Evolutionary conservation across 345 rosid genomes (phyloP).

Genomic region (Murraya paniculata): DNA sequence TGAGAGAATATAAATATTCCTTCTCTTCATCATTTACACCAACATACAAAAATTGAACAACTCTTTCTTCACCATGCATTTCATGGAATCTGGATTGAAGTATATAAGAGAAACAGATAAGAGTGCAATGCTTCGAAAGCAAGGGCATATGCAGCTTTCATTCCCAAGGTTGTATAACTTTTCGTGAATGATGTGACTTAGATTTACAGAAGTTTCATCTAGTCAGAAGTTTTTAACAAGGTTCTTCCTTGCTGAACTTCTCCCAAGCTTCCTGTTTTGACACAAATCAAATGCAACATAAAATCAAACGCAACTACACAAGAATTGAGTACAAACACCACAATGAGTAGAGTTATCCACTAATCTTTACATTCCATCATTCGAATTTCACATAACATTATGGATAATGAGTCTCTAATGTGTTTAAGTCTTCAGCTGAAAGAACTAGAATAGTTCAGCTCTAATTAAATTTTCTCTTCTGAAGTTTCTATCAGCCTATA

Average conservation of each 20-base stretch:
- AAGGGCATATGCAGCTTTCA: neutral
- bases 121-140: neutral
- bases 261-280: constrained; percentile 58
- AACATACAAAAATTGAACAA: neutral
- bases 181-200: neutral
- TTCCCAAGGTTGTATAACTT: neutral
- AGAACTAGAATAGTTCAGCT: neutral
- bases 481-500: neutral
- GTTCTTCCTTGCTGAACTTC: constrained; percentile 60
- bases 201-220: neutral
- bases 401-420: neutral
- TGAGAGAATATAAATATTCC: no score
- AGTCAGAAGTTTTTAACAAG: constrained; percentile 17
- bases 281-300: constrained; percentile 6
- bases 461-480: neutral
- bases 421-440: neutral
- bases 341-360: neutral
- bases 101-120: neutral
- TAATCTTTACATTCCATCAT: neutral
- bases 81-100: neutral
- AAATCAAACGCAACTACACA: neutral
- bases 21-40: neutral
- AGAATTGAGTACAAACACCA: neutral
- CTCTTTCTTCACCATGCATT: neutral
- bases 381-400: neutral